Base-by-base conservation (phyloP, 805 yeast species). In the Candida dendrica region DNA sequence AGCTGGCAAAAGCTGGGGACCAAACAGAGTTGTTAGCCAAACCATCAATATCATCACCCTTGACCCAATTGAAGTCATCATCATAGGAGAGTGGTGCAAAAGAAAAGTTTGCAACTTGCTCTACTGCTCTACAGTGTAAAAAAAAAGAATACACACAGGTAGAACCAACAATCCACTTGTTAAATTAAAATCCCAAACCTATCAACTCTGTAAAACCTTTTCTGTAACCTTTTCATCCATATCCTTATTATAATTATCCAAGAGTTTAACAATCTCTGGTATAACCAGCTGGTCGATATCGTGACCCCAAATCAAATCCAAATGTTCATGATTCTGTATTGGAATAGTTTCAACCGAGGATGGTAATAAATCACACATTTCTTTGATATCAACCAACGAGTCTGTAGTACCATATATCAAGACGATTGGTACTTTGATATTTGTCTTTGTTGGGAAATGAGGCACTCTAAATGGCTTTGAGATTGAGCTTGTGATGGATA, bases 251-350 rank as follows among this genome's bases (percentile, higher is more conserved):
- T 60, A 60, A 43, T 59, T 55, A 15, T 58, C 54, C 14, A 69
- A 53, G 40, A 68, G 66, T 39, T 60, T 57, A 3, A 66, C 44
- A 6, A 75, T 67, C 42, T 68, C 66, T 6, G 64, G 57, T 37
- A 74, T 66, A 1, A 77, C 79, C 26, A 62, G 48, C 2, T 56
- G 48, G 22, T 68, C 75, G 1, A 84, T 86, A 41, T 80, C 77
- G 9, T 71, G 61, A 9, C 95, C 95, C 98, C 98, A 90, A 14
- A 90, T 63, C 42, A 91, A 76, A 57, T 91, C 98, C 56, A 90
- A 67, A 61, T 90, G 98, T 62, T 90, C 98, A 60, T 89, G 88
- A n/a, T 66, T 65, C 0, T 66, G 69, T 0, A 89, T 74, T 1
- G 84, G 81, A 13, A 77, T 65, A 3, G 75, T 71, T 13, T 72